Percentiles rank a stretch among this genome's conserved stretches.
Evolutionary conservation across 2,329 filamentous ascomycete species (phyloP).

Genomic region (Aspergillus ruber): DNA sequence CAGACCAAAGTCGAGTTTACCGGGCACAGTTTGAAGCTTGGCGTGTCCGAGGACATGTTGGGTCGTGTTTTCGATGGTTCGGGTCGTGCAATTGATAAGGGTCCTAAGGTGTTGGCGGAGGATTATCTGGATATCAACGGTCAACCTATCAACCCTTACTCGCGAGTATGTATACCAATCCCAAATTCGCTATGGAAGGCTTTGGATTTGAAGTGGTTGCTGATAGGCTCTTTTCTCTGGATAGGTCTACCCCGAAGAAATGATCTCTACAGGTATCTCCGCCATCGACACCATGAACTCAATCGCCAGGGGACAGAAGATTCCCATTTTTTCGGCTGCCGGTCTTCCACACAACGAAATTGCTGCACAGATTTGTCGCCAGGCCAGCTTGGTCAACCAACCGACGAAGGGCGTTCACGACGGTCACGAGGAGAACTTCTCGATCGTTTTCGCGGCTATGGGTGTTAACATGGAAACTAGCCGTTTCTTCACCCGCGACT

Average conservation of each 20-base stretch:
- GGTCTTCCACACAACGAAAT: conserved; percentile 99
- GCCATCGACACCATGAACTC: conserved; percentile 98
- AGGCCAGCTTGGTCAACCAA: conserved; percentile 85
- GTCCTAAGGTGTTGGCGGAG: conserved; percentile 93
- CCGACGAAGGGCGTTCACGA: conserved; percentile 95
- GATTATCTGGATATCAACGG: conserved; percentile 99
- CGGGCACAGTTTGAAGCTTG: conserved; percentile 93
- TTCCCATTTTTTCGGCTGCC: conserved; percentile 96
- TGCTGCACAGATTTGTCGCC: conserved; percentile 95
- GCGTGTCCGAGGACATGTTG: conserved; percentile 98
- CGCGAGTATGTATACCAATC: conserved; percentile 56
- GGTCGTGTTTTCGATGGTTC: conserved; percentile 98
- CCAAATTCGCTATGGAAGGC: not conserved
- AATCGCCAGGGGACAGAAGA: conserved; percentile 98
- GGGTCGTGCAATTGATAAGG: conserved; percentile 96
- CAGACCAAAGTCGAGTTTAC: conserved; percentile 97
- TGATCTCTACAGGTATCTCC: conserved; percentile 99
- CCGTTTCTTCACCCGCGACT: conserved; percentile 96
- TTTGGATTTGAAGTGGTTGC: not conserved
- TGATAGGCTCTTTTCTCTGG: not conserved
- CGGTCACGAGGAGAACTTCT: conserved; percentile 98
- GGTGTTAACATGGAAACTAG: conserved; percentile 99
- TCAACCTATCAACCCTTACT: conserved; percentile 96
- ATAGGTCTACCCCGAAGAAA: conserved; percentile 96
- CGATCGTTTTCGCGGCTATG: conserved; percentile 98